phyloP scores from a whole-genome alignment of 2,329 filamentous ascomycete genomes.

The Cercospora berteroae region DNA sequence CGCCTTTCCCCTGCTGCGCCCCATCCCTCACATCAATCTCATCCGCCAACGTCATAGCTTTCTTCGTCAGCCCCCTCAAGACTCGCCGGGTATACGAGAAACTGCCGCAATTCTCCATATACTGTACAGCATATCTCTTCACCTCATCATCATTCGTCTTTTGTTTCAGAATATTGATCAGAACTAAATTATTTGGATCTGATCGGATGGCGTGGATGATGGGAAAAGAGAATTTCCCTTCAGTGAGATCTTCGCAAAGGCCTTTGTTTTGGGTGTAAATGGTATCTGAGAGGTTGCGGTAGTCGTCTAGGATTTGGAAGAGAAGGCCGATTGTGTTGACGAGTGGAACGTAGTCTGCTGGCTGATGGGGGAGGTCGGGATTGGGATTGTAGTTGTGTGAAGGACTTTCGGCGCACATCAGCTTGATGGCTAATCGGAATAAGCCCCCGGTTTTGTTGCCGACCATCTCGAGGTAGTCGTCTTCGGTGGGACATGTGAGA shows the following conservation, averaged over 20 bases:
- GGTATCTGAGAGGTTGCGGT: conserved; percentile 70
- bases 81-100: conserved; percentile 78
- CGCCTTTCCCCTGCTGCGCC: conserved; percentile 37
- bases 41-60: conserved; percentile 45
- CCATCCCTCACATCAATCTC: conserved; percentile 37
- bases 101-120: conserved; percentile 84
- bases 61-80: conserved; percentile 45
- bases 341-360: conserved; percentile 71
- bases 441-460: conserved; percentile 86
- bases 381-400: conserved; percentile 30
- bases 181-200: conserved; percentile 69
- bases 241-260: conserved; percentile 89
- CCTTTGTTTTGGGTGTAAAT: conserved; percentile 84
- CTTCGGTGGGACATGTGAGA: conserved; percentile 77
- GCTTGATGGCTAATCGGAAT: conserved; percentile 78
- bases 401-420: conserved; percentile 75
- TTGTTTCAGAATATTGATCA: conserved; percentile 90
- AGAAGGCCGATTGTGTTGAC: conserved; percentile 82
- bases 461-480: conserved; percentile 93
- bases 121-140: conserved; percentile 83
- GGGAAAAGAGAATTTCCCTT: conserved; percentile 95
- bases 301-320: conserved; percentile 92
- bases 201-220: conserved; percentile 89
- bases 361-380: conserved; percentile 6
- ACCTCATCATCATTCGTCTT: conserved; percentile 83